These are phyloP conservation scores for Peniophora sp. DNA, from an alignment of 1,284 basidiomycete genomes.

Conservation along the genomic window DNA sequence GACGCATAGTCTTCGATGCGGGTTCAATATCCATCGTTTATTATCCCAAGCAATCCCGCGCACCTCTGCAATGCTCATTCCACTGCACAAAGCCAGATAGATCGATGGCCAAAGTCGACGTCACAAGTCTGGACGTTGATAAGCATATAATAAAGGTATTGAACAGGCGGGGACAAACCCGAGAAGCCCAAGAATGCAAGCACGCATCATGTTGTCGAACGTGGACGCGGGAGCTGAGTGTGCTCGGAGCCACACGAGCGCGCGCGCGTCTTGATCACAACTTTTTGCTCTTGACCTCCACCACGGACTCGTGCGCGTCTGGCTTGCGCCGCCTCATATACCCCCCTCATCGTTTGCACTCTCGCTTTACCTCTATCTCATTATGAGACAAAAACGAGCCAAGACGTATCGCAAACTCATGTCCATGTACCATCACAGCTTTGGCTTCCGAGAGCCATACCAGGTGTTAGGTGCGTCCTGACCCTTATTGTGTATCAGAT, in stretches of 20 bases:
- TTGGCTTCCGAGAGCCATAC: constrained; percentile 87
- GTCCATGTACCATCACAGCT: constrained; percentile 76
- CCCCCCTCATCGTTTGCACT: background rate
- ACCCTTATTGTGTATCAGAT: background rate
- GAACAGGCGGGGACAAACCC: background rate
- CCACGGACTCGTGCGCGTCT: too few species aligned
- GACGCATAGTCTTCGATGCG: constrained; percentile 28
- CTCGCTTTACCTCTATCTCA: background rate
- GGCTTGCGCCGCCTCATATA: background rate
- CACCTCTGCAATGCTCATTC: constrained; percentile 60
- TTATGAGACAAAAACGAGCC: constrained; percentile 88
- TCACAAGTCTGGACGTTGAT: constrained; percentile 16
- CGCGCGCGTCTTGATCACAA: background rate
- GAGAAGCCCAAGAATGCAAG: background rate
- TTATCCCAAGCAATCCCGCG: constrained; percentile 10
- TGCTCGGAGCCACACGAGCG: background rate
- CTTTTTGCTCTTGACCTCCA: background rate
- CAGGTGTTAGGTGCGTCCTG: constrained; percentile 68
- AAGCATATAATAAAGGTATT: background rate
- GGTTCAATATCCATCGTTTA: background rate
- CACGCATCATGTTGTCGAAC: background rate
- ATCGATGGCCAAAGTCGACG: constrained; percentile 35
- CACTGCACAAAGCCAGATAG: constrained; percentile 52
- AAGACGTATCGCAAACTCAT: constrained; percentile 91
- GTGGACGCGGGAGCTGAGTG: background rate